These are phyloP conservation scores for Chamaenerion angustifolium DNA, from an alignment of 345 rosid genomes.

Conservation along the genomic window DNA sequence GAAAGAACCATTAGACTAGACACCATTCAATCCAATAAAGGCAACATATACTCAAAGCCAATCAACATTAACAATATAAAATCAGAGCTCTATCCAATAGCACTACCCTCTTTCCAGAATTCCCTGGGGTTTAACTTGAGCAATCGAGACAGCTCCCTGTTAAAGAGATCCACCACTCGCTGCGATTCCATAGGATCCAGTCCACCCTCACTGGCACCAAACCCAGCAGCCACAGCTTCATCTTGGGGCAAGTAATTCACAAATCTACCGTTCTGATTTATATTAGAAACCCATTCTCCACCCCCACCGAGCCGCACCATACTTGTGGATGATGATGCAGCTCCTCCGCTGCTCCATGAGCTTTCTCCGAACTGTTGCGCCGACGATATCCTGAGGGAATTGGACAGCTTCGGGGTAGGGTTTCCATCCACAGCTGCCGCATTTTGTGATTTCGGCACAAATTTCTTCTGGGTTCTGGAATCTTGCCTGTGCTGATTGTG, in stretches of 20 bases:
- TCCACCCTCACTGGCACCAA: slow-evolving; percentile 66
- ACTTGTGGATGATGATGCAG: slow-evolving; percentile 8
- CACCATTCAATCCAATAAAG: not conserved
- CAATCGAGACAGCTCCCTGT: slow-evolving; percentile 62
- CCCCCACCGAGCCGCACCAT: slow-evolving; percentile 30
- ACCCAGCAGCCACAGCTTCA: slow-evolving; percentile 83
- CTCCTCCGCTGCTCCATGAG: slow-evolving; percentile 9
- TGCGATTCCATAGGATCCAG: slow-evolving; percentile 88
- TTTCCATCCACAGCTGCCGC: slow-evolving; percentile 8
- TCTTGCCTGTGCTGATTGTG: slow-evolving; percentile 16
- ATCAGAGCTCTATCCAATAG: not conserved
- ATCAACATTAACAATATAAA: not conserved
- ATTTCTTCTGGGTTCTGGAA: slow-evolving; percentile 25
- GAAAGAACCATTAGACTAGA: not conserved
- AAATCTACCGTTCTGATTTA: slow-evolving; percentile 37
- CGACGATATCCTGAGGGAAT: slow-evolving; percentile 43
- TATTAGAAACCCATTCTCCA: slow-evolving; percentile 30
- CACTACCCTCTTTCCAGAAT: slow-evolving; percentile 75
- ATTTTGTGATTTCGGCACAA: slow-evolving; percentile 34
- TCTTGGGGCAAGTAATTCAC: slow-evolving; percentile 88
- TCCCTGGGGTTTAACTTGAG: slow-evolving; percentile 68
- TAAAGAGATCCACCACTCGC: slow-evolving; percentile 84
- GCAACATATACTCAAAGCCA: not conserved
- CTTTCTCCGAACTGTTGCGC: slow-evolving; percentile 11
- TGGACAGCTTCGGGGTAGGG: slow-evolving; percentile 34